A percentile compares a stretch with the other conserved stretches of the same genome.
Evolutionary conservation across 768 basidiomycete genomes (phyloP).

Genomic region (Tylopilus sp.): DNA sequence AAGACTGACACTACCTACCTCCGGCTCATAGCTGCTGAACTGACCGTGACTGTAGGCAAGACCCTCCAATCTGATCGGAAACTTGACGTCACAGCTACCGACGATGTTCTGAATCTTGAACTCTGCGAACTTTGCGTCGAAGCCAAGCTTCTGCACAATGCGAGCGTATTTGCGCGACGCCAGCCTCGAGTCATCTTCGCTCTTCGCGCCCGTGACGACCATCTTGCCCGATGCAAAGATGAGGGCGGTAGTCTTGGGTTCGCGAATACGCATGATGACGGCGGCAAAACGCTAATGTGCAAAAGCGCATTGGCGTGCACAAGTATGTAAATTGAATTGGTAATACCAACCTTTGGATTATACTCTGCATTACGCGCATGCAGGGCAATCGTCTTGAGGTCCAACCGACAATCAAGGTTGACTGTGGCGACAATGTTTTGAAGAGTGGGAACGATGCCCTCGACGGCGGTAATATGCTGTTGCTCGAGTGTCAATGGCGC

Average conservation of each 20-base stretch:
- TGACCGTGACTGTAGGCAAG: constrained; percentile 97
- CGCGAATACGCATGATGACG: constrained; percentile 99
- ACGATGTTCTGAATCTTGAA: constrained; percentile 99
- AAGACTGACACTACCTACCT: constrained; percentile 52
- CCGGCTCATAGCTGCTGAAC: constrained; percentile 96
- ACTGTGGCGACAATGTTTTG: constrained; percentile 99
- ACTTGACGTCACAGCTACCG: constrained; percentile 96
- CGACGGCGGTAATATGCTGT: constrained; percentile 93
- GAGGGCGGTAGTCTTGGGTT: constrained; percentile 98
- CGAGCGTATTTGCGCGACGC: constrained; percentile 98
- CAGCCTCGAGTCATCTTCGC: constrained; percentile 94
- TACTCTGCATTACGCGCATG: constrained; percentile 99
- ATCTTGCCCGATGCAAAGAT: constrained; percentile 99
- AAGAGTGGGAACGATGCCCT: constrained; percentile 97
- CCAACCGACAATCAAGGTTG: constrained; percentile 93
- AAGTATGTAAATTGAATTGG: constrained; percentile 33
- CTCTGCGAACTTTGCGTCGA: constrained; percentile 98
- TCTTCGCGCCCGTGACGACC: constrained; percentile 99
- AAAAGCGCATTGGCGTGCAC: constrained; percentile 60
- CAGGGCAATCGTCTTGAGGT: constrained; percentile 96
- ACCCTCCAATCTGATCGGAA: constrained; percentile 96
- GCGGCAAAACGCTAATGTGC: constrained; percentile 97
- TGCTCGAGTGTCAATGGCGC: constrained; percentile 80
- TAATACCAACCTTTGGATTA: constrained; percentile 95
- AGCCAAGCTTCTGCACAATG: constrained; percentile 98